Evolutionary conservation across 2,329 filamentous ascomycete species (phyloP).

Genomic region (Chrysosporium queenslandicum): DNA sequence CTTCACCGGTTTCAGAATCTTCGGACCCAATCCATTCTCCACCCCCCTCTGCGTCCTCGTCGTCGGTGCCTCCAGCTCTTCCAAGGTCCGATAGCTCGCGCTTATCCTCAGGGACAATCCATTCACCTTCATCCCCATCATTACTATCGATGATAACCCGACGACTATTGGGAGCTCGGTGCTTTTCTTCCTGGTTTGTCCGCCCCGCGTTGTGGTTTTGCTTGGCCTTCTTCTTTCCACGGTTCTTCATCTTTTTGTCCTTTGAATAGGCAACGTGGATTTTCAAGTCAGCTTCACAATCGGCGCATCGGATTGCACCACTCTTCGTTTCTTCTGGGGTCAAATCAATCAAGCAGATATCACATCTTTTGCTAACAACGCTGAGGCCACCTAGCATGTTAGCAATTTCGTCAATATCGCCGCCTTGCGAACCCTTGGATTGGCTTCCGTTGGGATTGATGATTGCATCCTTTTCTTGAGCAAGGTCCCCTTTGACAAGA

Average conservation of each 20-base stretch:
- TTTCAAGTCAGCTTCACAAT: conserved; percentile 66
- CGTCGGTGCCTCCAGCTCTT: conserved; percentile 71
- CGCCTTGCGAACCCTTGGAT: conserved; percentile 42
- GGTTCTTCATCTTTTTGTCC: conserved; percentile 36
- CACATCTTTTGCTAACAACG: conserved; percentile 67
- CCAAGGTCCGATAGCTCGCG: conserved; percentile 53
- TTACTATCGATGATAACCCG: conserved; percentile 45
- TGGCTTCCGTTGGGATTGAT: conserved; percentile 49
- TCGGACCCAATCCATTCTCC: conserved; percentile 67
- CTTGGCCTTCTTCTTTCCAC: conserved; percentile 36
- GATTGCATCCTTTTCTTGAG: conserved; percentile 77
- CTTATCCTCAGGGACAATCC: conserved; percentile 65
- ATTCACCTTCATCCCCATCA: conserved; percentile 59
- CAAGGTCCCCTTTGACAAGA: conserved; percentile 73
- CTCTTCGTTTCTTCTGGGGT: conserved; percentile 45
- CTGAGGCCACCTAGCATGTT: conserved; percentile 78
- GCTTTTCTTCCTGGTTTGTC: conserved; percentile 20
- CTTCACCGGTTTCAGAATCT: conserved; percentile 49
- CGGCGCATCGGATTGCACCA: conserved; percentile 54
- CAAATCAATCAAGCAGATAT: conserved; percentile 67
- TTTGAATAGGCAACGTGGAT: conserved; percentile 40
- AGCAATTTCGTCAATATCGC: conserved; percentile 66
- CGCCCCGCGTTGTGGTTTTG: conserved; percentile 25
- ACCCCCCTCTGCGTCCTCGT: conserved; percentile 78
- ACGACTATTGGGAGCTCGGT: neutral